Evolutionary conservation across 2,329 filamentous ascomycete genomes (phyloP).

Genomic region (Diaporthe capsici): DNA sequence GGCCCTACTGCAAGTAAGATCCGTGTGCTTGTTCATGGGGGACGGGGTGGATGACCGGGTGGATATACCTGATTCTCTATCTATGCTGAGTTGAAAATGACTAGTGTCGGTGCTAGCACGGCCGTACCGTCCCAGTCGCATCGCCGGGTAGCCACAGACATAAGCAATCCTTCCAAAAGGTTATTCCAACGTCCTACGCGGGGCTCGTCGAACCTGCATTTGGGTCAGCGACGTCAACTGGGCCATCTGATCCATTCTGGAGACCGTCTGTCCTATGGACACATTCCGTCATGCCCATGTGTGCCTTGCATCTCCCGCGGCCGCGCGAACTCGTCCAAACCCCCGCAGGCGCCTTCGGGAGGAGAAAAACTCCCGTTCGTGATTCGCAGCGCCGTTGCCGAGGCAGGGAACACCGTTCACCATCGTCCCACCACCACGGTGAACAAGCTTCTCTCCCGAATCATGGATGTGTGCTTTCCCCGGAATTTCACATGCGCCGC

Average conservation of each 20-base stretch:
- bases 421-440: background rate
- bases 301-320: background rate
- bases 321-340: constrained; percentile 20
- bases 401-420: constrained; percentile 11
- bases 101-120: background rate
- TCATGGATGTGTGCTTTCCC: background rate
- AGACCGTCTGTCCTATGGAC: background rate
- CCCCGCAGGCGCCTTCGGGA: background rate
- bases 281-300: constrained; percentile 1
- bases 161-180: constrained; percentile 3
- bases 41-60: no score
- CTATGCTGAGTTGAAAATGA: background rate
- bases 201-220: background rate
- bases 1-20: background rate
- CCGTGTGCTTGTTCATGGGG: background rate
- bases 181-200: constrained; percentile 15
- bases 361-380: background rate
- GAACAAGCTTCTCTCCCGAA: constrained; percentile 21
- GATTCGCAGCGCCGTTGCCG: constrained; percentile 17
- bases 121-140: background rate
- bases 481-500: constrained; percentile 11
- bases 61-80: background rate
- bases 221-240: background rate
- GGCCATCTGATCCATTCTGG: background rate
- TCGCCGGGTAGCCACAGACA: background rate